Conservation (phyloP, 768 basidiomycete genomes). For the Russula sp. region DNA sequence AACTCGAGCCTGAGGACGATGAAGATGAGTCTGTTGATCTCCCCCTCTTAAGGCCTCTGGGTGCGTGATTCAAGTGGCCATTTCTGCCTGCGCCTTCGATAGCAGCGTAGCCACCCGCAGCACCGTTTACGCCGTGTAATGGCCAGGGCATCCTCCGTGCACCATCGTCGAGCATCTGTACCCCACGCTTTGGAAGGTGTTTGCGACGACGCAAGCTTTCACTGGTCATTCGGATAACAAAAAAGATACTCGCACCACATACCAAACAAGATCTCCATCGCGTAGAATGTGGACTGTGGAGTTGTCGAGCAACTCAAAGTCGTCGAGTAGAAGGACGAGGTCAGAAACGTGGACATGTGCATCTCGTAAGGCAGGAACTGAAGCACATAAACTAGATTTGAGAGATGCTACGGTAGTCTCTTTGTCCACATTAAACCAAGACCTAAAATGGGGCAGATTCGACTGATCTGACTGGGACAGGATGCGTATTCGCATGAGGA, state of each 20-base stretch:
- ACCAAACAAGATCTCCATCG: slow-evolving; percentile 23
- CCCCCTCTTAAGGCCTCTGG: neutral
- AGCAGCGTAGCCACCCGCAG: neutral
- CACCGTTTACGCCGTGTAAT: neutral
- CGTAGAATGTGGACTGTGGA: slow-evolving; percentile 16
- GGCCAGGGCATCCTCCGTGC: slow-evolving; percentile 9
- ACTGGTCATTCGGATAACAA: neutral
- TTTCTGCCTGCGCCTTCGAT: neutral
- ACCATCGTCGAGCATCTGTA: neutral
- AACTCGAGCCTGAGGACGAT: slow-evolving; percentile 5
- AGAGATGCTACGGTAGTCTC: slow-evolving; percentile 4
- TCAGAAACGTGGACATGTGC: slow-evolving; percentile 4
- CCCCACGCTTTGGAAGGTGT: slow-evolving; percentile 12
- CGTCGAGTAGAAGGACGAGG: slow-evolving; percentile 20
- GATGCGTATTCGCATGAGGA: slow-evolving; percentile 22
- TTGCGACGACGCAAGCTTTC: slow-evolving; percentile 14
- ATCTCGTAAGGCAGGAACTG: slow-evolving; percentile 17
- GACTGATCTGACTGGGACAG: slow-evolving; percentile 8
- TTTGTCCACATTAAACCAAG: slow-evolving; percentile 18
- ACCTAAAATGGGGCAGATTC: slow-evolving; percentile 19
- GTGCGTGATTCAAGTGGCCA: neutral
- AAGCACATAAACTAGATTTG: slow-evolving; percentile 14
- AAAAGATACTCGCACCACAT: neutral
- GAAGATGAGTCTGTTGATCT: slow-evolving; percentile 2
- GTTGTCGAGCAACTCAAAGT: slow-evolving; percentile 22